Percentiles rank a stretch among this genome's conserved stretches.
These are phyloP conservation scores for Talaromyces sp. DNA, from an alignment of 2,329 filamentous ascomycete genomes.

Conservation along the genomic window DNA sequence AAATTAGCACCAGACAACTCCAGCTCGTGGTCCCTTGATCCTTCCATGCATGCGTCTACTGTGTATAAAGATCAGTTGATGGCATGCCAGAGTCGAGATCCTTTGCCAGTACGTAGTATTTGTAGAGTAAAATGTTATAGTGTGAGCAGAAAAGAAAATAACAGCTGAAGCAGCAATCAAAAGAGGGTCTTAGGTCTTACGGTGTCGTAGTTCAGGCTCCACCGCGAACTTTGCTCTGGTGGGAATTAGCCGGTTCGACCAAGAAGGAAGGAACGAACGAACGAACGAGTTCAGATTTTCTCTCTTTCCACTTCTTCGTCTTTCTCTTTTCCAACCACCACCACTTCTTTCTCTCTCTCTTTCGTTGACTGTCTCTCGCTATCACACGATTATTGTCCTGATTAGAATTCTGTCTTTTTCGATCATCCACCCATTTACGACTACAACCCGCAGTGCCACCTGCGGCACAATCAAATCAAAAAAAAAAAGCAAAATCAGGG, in stretches of 20 bases:
- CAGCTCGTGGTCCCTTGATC: slow-evolving; percentile 1
- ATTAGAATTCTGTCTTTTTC: not conserved
- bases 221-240: not conserved
- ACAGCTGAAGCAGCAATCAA: no score
- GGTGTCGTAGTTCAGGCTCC: not conserved
- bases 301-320: not conserved
- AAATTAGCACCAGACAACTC: not conserved
- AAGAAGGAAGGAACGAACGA: not conserved
- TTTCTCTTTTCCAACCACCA: not conserved
- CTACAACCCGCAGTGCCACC: slow-evolving; percentile 20
- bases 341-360: not conserved
- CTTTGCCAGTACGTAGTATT: not conserved
- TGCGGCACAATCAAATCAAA: slow-evolving; percentile 16
- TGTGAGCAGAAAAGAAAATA: no score
- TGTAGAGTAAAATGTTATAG: not conserved
- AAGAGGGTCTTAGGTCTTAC: not conserved
- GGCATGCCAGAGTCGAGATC: not conserved
- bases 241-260: not conserved
- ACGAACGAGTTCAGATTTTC: not conserved
- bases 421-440: not conserved
- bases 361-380: not conserved
- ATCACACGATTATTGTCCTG: not conserved
- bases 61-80: not conserved
- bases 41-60: not conserved
- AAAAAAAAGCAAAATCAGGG: slow-evolving; percentile 2